These are phyloP conservation scores for Citrus cavaleriei DNA, from an alignment of 345 rosid genomes.

Conservation along the genomic window DNA sequence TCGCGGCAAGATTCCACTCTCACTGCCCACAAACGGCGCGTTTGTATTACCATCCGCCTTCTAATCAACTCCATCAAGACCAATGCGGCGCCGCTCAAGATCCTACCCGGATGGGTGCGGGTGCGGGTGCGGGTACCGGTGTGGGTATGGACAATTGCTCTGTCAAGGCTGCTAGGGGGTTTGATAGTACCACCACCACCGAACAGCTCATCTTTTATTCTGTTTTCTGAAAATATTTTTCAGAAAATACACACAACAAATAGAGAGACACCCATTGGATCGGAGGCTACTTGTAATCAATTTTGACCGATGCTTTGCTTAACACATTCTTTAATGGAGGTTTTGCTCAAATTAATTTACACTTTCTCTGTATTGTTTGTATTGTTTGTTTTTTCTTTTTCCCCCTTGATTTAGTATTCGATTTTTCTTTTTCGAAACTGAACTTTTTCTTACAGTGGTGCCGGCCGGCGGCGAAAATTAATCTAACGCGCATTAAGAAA, in stretches of 20 bases:
- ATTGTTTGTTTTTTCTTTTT: background rate
- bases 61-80: constrained; percentile 24
- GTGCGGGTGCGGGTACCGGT: too few species aligned
- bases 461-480: background rate
- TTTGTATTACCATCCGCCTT: constrained; percentile 63
- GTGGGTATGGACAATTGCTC: background rate
- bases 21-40: constrained; percentile 71
- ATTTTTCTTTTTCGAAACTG: too few species aligned
- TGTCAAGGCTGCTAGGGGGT: constrained; percentile 15
- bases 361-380: background rate
- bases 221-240: constrained; percentile 9
- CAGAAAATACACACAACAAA: background rate
- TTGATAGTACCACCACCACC: background rate
- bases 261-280: too few species aligned
- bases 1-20: constrained; percentile 53
- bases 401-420: too few species aligned
- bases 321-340: background rate
- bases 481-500: too few species aligned
- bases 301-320: background rate
- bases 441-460: too few species aligned
- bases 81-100: constrained; percentile 20
- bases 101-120: background rate
- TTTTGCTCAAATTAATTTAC: background rate
- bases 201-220: constrained; percentile 25
- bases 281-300: background rate